Base-by-base conservation (phyloP, 176 grass and related monocot genomes). In the Carex myosuroides region DNA sequence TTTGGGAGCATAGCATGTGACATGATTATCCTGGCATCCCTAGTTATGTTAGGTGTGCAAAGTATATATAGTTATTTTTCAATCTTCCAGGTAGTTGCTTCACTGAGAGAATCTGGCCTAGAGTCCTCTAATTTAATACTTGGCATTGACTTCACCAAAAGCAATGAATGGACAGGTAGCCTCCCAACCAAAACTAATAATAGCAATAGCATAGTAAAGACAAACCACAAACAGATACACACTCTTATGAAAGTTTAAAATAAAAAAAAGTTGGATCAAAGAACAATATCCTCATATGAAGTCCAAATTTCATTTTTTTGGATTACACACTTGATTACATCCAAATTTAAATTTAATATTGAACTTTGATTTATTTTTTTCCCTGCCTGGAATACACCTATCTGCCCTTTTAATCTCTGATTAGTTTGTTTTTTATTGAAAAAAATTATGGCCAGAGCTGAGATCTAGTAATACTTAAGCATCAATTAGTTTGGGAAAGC, bases 161-260 rank as follows among this genome's bases (percentile, higher is more conserved):
- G 95, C 75, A 98, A 98, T 77, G 95, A 98, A 75, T 95, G 95
- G 95, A 95, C 95, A 91, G 95, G 95, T 97, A 71, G 62, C 79
- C 65, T 22, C 72, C 17, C 48, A 30, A 17, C 12, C 20, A 50
- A 24, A 73, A 22, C 48, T 41, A 71, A 76, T 75, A 75, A 75
- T 54, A 29, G 46, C 71, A 76, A 76, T 30, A 48, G 22, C 11
- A 37, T 37, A 67, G 30, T 6, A 17, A 13, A 35, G 0, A 14
- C 26, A 4, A 74, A 16, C 2, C 21, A 76, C 11, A 54, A 48
- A 56, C 50, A 56, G 17, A 70, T 14, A 42, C 32, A 70, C 67
- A 68, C 35, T 70, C 21, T 56, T 56, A 76, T 55, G 18, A 77
- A 53, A 54, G 8, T 17, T 53, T 77, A 33, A 55, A 54, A 55